Base-by-base conservation (phyloP, 345 rosid species). In the Eucalyptus viminalis region DNA sequence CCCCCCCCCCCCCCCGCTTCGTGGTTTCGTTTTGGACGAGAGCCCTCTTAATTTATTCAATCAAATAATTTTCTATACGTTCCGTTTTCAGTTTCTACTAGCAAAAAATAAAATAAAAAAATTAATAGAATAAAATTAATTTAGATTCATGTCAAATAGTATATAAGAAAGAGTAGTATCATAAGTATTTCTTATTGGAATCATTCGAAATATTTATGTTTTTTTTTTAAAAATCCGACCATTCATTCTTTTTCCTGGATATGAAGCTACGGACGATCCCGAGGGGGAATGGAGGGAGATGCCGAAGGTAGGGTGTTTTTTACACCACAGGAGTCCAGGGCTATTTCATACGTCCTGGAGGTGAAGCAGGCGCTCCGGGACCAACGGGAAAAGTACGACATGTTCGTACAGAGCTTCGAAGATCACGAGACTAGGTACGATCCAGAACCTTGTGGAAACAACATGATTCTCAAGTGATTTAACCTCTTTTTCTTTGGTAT, bases 341-440 rank as follows among this genome's bases (percentile, higher is more conserved):
- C 99, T 86, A 89, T 96, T 80, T 88, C 93, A 1, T 97, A 96
- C 92, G 92, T 96, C 45, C 94, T 94, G 92, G 92, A 93, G 93
- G 99, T 96, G 76, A 95, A 95, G 91, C 98, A 97, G 89, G 96
- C 92, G 96, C 95, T 97, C 92, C 96, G 93, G 88, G 96, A 96
- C 88, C 96, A 97, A 89, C 94, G 91, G 91, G 99, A 94, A 88
- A 97, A 96, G 92, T 95, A 96, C 88, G 94, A 96, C 81, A 93
- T 62, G 93, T 96, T 96, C 87, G 93, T 94, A 88, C 97, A 94
- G 88, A 96, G 95, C 93, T 94, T 97, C 98, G 95, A 94, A 91
- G 99, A 97, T 92, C 96, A 96, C 88, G 95, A 94, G 92, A 97
- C 95, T 47, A 93, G 98, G 99, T 96, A 88, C 15, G 19, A 86